Percentiles rank a stretch among this genome's conserved stretches.
Evolutionary conservation across 441 rosid genomes (phyloP).

Genomic region (Viola pubescens): DNA sequence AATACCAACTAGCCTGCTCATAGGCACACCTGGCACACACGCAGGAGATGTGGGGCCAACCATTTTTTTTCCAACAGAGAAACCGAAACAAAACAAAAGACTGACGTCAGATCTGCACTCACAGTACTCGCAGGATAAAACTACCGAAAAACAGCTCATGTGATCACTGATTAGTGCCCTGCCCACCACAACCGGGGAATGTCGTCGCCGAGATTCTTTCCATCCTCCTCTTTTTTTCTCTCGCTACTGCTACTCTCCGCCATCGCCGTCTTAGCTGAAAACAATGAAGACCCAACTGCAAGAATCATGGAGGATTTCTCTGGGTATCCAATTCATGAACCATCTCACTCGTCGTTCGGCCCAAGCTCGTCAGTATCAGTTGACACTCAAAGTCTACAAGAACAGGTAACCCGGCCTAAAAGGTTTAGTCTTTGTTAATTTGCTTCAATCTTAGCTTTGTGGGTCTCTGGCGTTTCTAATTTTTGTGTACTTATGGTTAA

Average conservation of each 20-base stretch:
- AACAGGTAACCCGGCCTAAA: constrained; percentile 41
- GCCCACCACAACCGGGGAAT: constrained; percentile 2
- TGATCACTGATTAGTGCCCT: neutral
- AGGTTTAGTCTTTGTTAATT: neutral
- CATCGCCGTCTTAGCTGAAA: constrained; percentile 31
- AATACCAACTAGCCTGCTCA: too few relatives aligned
- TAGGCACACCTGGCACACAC: too few relatives aligned
- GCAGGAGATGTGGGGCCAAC: too few relatives aligned
- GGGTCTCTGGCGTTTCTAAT: neutral
- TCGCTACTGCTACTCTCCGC: constrained; percentile 20
- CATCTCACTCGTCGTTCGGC: constrained; percentile 24
- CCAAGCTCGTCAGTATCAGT: constrained; percentile 42
- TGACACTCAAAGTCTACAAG: constrained; percentile 44
- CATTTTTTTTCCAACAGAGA: too few relatives aligned
- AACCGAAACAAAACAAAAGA: too few relatives aligned
- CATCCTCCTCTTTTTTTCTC: neutral
- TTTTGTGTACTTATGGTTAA: neutral
- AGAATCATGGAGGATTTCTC: constrained; percentile 82
- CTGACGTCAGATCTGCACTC: too few relatives aligned
- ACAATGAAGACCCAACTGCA: constrained; percentile 43
- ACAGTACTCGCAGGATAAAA: neutral
- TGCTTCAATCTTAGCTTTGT: neutral
- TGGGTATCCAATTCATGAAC: constrained; percentile 69
- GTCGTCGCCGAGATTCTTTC: constrained; percentile 27
- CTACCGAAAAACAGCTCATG: neutral